Evolutionary conservation across 1,139 yeast species (phyloP), one percentile per base, ranked within the genome.

Genomic region (Sugiyamaella pinicola): DNA sequence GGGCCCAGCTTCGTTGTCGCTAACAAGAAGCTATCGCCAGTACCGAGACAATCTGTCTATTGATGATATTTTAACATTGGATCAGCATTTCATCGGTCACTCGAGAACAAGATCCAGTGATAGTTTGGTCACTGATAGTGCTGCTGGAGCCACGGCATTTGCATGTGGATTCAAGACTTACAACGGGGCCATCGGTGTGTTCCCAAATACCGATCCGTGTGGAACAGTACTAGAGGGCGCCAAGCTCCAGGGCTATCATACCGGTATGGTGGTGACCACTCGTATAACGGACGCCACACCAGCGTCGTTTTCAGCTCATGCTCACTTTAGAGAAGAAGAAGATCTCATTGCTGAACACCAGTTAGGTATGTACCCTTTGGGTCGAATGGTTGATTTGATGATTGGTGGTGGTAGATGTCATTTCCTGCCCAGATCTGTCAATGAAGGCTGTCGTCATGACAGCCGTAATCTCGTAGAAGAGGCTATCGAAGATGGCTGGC

Each of bases 141-240:
- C 96, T 9, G 96, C 96, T 2, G 96, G 96, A 15, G 96, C 96
- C 19, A 88, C 96, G 10, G 96, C 96, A 0, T 89, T 87, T 65
- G 76, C 95, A 0, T 85, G 96, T 66, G 91, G 83, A 6, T 63
- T 81, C 61, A 89, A 89, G 71, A 73, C 90, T 10, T 87, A 87
- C 70, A 89, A 89, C 66, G 91, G 90, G 6, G 96, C 93, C 12
- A 85, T 88, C 64, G 91, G 87, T 13, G 95, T 89, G 18, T 78
- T 77, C 55, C 79, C 86, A 1, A 72, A 75, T 19, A 74, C 76
- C 48, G 64, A 65, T 22, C 93, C 96, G 6, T 84, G 93, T 65
- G 96, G 95, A 9, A 87, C 96, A 0, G 72, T 89, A 26, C 71
- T 89, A 58, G 96, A 89, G 71, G 95, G 95, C 0, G 83, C 91